Evolutionary conservation across 2,329 filamentous ascomycete species (phyloP), one percentile per base, ranked within the genome.

Genomic region (Epichloe typhina): DNA sequence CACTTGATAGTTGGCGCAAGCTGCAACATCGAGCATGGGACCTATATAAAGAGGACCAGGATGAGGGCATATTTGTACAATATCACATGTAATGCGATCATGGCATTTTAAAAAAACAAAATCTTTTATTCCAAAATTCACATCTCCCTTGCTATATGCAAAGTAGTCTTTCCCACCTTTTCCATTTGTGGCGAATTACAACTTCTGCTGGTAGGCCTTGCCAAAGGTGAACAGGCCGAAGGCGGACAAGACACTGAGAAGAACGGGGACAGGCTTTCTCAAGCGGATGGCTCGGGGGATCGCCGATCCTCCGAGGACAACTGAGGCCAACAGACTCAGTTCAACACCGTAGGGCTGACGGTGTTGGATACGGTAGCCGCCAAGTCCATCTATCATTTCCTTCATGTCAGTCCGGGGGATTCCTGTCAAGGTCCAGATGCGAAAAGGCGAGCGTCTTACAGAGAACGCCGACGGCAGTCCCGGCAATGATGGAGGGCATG

Each of bases 221-320:
- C 88, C 90, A 71, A 93, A 97, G 23, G 84, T 83, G 61, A 80
- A 75, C 58, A 95, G 64, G 15, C 91, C 91, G 65, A 87, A 88
- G 9, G 82, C 72, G 13, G 91, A 88, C 62, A 97, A 64, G 46
- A 89, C 62, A 62, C 87, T 91, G 62, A 98, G 71, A 11, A 83
- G 80, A 51, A 86, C 75, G 1, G 93, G 91, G 49, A 98, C 79
- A 0, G 88, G 86, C 77, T 97, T 98, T 59, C 77, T 75, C 41
- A 83, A 78, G 66, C 82, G 87, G 62, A 98, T 82, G 4, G 89
- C 93, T 49, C 93, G 79, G 12, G 93, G 93, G 93, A 53, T 83
- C 2, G 87, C 85, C 41, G 86, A 86, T 19, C 88, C 89, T 41
- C 77, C 91, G 37, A 98, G 77, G 26, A 97, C 71, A n/a, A 88